Evolutionary conservation across 208 protist genomes (phyloP), one percentile per base, ranked within the genome.

Genomic region (Trypanosoma melophagium): DNA sequence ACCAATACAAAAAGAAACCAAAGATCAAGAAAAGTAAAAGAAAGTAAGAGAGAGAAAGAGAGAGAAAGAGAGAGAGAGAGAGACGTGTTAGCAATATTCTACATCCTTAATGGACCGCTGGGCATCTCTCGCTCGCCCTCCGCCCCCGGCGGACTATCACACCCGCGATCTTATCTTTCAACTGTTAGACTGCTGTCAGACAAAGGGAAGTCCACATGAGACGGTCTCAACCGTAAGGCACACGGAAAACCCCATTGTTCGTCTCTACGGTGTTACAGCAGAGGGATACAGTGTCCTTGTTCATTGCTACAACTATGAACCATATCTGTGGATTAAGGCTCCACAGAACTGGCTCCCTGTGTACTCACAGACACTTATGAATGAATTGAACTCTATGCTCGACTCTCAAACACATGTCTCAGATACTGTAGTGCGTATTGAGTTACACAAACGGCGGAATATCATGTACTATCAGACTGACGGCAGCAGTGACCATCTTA

Each of bases 271-370:
- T 35, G 89, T 97, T 16, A 98, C 96, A 10, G 59, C 42, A 17
- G 91, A 92, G 64, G 97, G 97, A 8, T 70, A 97, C 71, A 97
- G 85, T 50, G 94, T 98, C 1, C 51, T 97, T 2, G 76, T 87
- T 8, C 92, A 98, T 79, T 92, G 95, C 68, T 97, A 98, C 89
- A 98, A 97, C 67, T 98, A 97, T 69, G 86, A 98, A 79, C 97
- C 97, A 0, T 98, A 98, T 77, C 87, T 99, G 50, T 99, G 97
- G 89, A 91, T 98, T 22, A 82, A 89, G 61, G 89, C 93, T 10
- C 94, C 90, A 38, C 60, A 66, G 1, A 82, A 83, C 56, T 98
- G 92, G 83, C 44, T 88, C 10, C 84, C 84, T 3, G 84, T 86
- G 25, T 71, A 95, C 69, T 78, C 87, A 28, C 78, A 91, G 53